These are phyloP conservation scores for Phytophthora fragariae DNA, from an alignment of 352 stramenopile species.

Conservation along the genomic window DNA sequence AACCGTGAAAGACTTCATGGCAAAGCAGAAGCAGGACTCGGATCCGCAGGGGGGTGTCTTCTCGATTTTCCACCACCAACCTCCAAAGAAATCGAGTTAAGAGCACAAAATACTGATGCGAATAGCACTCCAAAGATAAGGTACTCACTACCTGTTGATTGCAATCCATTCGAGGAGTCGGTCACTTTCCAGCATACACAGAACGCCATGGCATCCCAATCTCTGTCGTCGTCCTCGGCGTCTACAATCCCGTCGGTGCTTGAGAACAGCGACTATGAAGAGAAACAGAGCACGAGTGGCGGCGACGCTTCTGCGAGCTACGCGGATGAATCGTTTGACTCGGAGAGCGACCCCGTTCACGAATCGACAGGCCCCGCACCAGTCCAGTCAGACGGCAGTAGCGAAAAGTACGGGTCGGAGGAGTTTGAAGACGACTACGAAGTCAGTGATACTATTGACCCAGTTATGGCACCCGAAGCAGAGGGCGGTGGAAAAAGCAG, in stretches of 20 bases:
- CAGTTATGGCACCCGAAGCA: neutral
- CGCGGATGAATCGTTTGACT: conserved; percentile 31
- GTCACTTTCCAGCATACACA: neutral
- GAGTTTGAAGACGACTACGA: conserved; percentile 33
- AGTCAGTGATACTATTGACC: neutral
- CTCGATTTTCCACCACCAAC: conserved; percentile 36
- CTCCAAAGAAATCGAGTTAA: conserved; percentile 30
- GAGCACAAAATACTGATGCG: neutral
- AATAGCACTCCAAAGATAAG: too few species aligned
- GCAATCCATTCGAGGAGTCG: neutral
- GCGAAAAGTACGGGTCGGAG: conserved; percentile 21
- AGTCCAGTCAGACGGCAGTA: conserved; percentile 4
- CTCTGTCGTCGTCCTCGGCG: conserved; percentile 9
- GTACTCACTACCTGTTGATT: neutral
- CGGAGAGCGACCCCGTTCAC: conserved; percentile 5
- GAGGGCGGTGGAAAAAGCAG: neutral
- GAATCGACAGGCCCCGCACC: neutral
- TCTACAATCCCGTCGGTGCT: conserved; percentile 20
- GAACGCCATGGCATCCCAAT: conserved; percentile 10
- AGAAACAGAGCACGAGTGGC: conserved; percentile 1
- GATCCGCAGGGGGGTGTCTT: conserved; percentile 30
- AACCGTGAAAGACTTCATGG: conserved; percentile 43
- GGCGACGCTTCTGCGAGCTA: conserved; percentile 7
- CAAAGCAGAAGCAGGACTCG: conserved; percentile 33
- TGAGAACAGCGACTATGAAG: conserved; percentile 14